These are phyloP conservation scores for Hypoxylon sp. DNA, from an alignment of 2,329 filamentous ascomycete species.

Conservation along the genomic window DNA sequence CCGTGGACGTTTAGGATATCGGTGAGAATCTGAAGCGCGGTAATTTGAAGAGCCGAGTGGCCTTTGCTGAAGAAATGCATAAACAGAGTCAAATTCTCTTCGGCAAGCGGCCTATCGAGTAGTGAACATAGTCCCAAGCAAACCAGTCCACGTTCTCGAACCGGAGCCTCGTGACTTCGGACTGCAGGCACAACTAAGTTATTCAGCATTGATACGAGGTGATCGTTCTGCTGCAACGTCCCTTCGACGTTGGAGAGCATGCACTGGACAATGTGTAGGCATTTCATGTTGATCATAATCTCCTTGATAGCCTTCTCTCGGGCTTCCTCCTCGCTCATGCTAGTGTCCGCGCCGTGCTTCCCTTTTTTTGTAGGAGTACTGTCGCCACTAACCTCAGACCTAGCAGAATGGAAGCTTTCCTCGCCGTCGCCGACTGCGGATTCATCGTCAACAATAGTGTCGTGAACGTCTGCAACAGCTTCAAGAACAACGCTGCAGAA, in stretches of 20 bases:
- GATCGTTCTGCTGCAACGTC: slow-evolving; percentile 88
- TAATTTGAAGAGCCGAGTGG: slow-evolving; percentile 89
- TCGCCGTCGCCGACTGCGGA: slow-evolving; percentile 69
- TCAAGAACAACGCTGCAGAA: slow-evolving; percentile 91
- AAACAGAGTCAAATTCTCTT: slow-evolving; percentile 93
- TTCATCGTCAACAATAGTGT: slow-evolving; percentile 87
- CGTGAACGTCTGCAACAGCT: slow-evolving; percentile 95
- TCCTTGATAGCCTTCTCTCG: slow-evolving; percentile 85
- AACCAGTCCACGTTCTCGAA: slow-evolving; percentile 89
- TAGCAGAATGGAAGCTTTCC: slow-evolving; percentile 94
- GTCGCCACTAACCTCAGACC: slow-evolving; percentile 83
- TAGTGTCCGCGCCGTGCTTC: slow-evolving; percentile 60
- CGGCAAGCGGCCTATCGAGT: slow-evolving; percentile 89
- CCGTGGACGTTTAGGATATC: slow-evolving; percentile 94
- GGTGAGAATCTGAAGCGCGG: slow-evolving; percentile 89
- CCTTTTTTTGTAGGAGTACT: slow-evolving; percentile 67
- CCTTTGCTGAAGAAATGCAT: slow-evolving; percentile 97
- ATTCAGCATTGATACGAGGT: slow-evolving; percentile 98
- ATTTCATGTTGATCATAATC: slow-evolving; percentile 98
- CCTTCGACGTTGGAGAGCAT: slow-evolving; percentile 95
- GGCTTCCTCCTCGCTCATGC: slow-evolving; percentile 74
- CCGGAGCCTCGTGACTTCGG: slow-evolving; percentile 90
- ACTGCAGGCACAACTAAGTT: slow-evolving; percentile 96
- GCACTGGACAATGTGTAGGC: slow-evolving; percentile 95
- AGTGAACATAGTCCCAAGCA: slow-evolving; percentile 93